phyloP scores from a whole-genome alignment of 164 flowering plant genomes.

The Nymphaea colorata region DNA sequence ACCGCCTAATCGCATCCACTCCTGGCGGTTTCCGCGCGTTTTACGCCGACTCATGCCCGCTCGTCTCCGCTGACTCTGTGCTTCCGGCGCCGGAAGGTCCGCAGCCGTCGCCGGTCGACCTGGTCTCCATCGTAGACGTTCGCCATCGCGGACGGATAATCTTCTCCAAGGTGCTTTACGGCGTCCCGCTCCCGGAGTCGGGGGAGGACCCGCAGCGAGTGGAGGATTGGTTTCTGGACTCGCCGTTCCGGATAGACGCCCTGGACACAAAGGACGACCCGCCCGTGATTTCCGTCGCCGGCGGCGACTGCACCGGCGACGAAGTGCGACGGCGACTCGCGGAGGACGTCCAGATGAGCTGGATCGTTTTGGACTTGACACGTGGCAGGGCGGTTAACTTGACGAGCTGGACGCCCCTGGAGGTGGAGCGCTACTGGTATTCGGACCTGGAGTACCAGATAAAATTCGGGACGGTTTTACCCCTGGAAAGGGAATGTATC shows the following conservation, averaged over 20 bases:
- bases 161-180: conserved; percentile 33
- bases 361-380: conserved; percentile 32
- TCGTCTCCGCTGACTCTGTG: conserved; percentile 9
- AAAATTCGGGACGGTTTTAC: conserved; percentile 29
- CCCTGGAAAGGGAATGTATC: conserved; percentile 16
- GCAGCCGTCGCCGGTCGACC: conserved; percentile 5
- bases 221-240: conserved; percentile 40
- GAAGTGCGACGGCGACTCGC: conserved; percentile 7
- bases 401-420: conserved; percentile 40
- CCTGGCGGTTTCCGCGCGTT: conserved; percentile 50
- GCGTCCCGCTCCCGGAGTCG: conserved; percentile 15
- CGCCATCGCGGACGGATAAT: conserved; percentile 26
- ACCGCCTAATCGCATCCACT: conserved; percentile 28
- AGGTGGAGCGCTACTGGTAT: conserved; percentile 51
- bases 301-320: conserved; percentile 8
- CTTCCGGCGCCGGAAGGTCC: not conserved
- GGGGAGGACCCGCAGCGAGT: too few relatives aligned
- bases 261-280: conserved; percentile 40
- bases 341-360: conserved; percentile 29
- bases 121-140: conserved; percentile 79
- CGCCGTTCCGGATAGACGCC: conserved; percentile 52
- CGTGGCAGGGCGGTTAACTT: conserved; percentile 41
- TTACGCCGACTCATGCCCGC: conserved; percentile 59
- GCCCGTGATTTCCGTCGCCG: conserved; percentile 16
- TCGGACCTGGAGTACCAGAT: conserved; percentile 34